Percentiles rank a stretch among this genome's conserved stretches.
Conservation (phyloP, 2,329 filamentous ascomycete genomes). For the Alternaria longipes region DNA sequence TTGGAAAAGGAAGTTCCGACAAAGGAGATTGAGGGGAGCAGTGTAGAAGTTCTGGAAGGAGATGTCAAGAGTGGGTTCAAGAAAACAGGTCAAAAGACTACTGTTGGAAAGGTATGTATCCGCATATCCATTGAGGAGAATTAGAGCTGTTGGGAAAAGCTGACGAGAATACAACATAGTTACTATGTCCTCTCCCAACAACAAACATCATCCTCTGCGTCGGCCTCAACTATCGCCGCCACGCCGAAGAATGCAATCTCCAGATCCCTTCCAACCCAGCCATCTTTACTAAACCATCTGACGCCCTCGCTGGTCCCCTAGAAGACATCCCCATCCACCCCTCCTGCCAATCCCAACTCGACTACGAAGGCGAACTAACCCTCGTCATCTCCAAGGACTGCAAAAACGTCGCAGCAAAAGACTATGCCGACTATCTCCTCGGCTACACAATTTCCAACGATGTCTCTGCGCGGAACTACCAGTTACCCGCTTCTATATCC, state of each 20-base stretch:
- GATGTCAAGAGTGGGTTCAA: constrained; percentile 42
- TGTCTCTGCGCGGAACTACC: constrained; percentile 66
- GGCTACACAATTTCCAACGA: constrained; percentile 72
- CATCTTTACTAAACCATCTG: constrained; percentile 49
- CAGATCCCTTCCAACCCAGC: constrained; percentile 44
- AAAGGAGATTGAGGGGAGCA: constrained; percentile 42
- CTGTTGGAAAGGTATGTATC: constrained; percentile 33
- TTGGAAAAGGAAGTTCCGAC: constrained; percentile 41
- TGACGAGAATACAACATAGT: constrained; percentile 5
- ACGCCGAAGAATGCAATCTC: constrained; percentile 47
- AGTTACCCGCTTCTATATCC: constrained; percentile 49
- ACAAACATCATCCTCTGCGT: constrained; percentile 48
- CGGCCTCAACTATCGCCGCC: constrained; percentile 48
- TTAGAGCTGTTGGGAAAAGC: neutral
- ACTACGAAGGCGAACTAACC: constrained; percentile 53
- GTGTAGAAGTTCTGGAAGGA: constrained; percentile 42
- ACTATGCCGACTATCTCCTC: constrained; percentile 68
- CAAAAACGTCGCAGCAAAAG: constrained; percentile 57
- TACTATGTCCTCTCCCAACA: constrained; percentile 40
- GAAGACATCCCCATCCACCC: constrained; percentile 42
- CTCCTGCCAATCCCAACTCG: constrained; percentile 43
- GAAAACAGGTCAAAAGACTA: constrained; percentile 38
- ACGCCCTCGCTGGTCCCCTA: constrained; percentile 47
- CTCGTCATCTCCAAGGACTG: constrained; percentile 45
- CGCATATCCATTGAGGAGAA: too few relatives aligned